phyloP scores from a whole-genome alignment of 2,329 filamentous ascomycete species.

The Penicillium aurantiogriseum region DNA sequence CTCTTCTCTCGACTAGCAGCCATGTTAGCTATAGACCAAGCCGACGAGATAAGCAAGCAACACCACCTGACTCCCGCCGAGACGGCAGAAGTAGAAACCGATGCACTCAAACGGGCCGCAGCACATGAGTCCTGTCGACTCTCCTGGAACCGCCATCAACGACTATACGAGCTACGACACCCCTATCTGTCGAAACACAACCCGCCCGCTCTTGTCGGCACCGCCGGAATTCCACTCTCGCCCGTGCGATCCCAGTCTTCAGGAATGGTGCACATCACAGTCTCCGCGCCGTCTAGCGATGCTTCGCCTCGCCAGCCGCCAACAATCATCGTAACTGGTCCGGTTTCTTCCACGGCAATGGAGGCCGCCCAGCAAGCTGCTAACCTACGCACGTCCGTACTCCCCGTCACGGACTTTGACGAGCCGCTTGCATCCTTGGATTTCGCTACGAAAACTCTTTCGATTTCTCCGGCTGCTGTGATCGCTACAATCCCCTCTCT shows the following conservation, averaged over 20 bases:
- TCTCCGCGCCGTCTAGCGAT: conserved; percentile 35
- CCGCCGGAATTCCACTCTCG: conserved; percentile 36
- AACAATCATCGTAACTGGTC: conserved; percentile 40
- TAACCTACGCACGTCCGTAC: conserved; percentile 38
- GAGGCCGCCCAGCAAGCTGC: conserved; percentile 35
- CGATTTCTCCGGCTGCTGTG: conserved; percentile 43
- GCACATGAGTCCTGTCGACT: conserved; percentile 48
- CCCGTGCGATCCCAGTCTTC: conserved; percentile 32
- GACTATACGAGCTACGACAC: conserved; percentile 48
- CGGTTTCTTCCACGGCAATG: conserved; percentile 36
- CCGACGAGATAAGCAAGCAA: conserved; percentile 39
- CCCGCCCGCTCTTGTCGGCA: conserved; percentile 33
- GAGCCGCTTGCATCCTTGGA: conserved; percentile 45
- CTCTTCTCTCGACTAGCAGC: conserved; percentile 52
- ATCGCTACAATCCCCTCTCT: conserved; percentile 44
- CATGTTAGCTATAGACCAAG: conserved; percentile 50
- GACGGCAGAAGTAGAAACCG: conserved; percentile 43
- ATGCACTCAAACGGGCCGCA: conserved; percentile 46
- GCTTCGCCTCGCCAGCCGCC: conserved; percentile 30
- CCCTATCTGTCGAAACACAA: conserved; percentile 39
- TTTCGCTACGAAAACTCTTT: conserved; percentile 41
- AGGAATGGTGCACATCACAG: conserved; percentile 43
- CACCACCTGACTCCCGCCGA: conserved; percentile 43
- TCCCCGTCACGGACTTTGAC: conserved; percentile 40
- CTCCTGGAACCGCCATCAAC: conserved; percentile 42